Percentiles rank a stretch among this genome's conserved stretches.
These are phyloP conservation scores for Gyrodon tennesseensis DNA, from an alignment of 1,284 basidiomycete species.

Conservation along the genomic window DNA sequence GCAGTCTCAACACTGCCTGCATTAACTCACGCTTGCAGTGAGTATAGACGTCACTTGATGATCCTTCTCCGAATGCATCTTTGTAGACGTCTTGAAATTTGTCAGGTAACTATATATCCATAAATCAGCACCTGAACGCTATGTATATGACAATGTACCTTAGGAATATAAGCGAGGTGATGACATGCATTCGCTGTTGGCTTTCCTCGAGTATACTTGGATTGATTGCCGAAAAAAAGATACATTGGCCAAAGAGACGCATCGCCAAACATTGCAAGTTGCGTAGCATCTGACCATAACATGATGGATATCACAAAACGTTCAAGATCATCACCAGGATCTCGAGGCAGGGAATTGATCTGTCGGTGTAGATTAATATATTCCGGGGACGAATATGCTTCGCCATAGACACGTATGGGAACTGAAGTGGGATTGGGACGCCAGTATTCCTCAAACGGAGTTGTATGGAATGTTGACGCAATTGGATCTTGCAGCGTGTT, in stretches of 20 bases:
- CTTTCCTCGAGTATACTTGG: constrained; percentile 8
- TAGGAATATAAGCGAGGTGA: constrained; percentile 41
- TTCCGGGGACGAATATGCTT: constrained; percentile 31
- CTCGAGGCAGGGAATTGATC: neutral
- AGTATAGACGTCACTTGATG: neutral
- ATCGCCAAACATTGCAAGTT: constrained; percentile 34
- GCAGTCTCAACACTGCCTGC: neutral
- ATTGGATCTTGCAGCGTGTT: neutral
- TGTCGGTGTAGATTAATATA: constrained; percentile 7
- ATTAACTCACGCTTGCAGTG: neutral
- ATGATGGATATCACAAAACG: constrained; percentile 35
- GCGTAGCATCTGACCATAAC: constrained; percentile 41
- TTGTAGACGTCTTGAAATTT: constrained; percentile 1
- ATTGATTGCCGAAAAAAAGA: no score
- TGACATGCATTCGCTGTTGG: constrained; percentile 35
- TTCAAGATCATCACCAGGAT: constrained; percentile 32
- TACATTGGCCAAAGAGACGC: no score
- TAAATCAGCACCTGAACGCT: no score
- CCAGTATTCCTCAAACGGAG: constrained; percentile 33
- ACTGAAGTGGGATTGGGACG: neutral
- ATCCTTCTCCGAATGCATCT: no score
- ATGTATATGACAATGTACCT: no score
- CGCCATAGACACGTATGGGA: constrained; percentile 23
- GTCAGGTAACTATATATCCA: neutral
- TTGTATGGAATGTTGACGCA: constrained; percentile 8